Evolutionary conservation across 2,329 filamentous ascomycete species (phyloP).

Genomic region (Aspergillus versicolor): DNA sequence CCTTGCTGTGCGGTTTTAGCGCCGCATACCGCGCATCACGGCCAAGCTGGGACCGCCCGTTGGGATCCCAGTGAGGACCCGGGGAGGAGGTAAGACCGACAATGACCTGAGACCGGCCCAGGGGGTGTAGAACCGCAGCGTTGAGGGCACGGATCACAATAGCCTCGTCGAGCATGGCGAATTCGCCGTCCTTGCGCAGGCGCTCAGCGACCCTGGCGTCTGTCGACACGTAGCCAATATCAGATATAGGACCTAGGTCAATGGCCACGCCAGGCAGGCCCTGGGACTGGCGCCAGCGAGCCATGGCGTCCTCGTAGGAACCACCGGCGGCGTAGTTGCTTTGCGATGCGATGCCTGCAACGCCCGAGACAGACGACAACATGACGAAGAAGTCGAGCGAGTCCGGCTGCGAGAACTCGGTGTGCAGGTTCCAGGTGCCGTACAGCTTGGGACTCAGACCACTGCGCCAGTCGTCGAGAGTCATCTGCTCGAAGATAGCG

Average conservation of each 20-base stretch:
- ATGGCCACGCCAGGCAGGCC: constrained; percentile 22
- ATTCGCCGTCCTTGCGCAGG: neutral
- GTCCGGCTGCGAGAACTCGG: constrained; percentile 25
- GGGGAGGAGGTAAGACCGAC: neutral
- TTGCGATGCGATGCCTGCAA: constrained; percentile 27
- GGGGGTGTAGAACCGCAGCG: neutral
- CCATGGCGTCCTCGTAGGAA: constrained; percentile 35
- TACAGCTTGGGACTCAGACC: constrained; percentile 15
- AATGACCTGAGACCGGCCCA: neutral
- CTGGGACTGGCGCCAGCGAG: constrained; percentile 21
- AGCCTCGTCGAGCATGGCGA: neutral
- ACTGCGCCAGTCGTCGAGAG: constrained; percentile 4
- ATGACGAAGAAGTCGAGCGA: constrained; percentile 62
- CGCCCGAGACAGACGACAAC: constrained; percentile 51
- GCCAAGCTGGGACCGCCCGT: neutral
- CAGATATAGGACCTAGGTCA: constrained; percentile 24
- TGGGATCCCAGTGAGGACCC: neutral
- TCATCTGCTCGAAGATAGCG: constrained; percentile 17
- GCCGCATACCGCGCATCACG: neutral
- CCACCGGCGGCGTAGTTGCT: constrained; percentile 35
- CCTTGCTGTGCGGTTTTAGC: constrained; percentile 14
- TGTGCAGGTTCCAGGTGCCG: constrained; percentile 24
- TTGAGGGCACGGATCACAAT: neutral
- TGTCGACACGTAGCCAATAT: constrained; percentile 7
- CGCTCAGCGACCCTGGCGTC: neutral